These are phyloP conservation scores for Blastobotrys indianensis DNA, from an alignment of 1,139 yeast genomes.

Conservation along the genomic window DNA sequence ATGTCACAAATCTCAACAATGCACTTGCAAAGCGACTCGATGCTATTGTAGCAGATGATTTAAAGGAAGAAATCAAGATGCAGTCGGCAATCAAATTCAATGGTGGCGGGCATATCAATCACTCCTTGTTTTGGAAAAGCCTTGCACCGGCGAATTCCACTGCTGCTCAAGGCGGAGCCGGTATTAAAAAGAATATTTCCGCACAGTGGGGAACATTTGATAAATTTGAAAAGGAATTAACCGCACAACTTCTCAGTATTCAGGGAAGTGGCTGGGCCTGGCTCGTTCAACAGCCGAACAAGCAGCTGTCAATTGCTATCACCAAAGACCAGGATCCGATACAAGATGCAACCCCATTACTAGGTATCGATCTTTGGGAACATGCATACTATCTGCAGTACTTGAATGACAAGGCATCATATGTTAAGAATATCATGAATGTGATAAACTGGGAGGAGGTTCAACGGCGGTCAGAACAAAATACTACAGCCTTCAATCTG, in stretches of 20 bases:
- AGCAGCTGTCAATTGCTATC: slow-evolving; percentile 41
- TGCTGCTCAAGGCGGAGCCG: slow-evolving; percentile 54
- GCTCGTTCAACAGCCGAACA: slow-evolving; percentile 41
- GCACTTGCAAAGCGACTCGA: slow-evolving; percentile 70
- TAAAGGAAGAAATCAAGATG: slow-evolving; percentile 56
- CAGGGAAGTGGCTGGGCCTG: slow-evolving; percentile 51
- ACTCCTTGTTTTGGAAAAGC: slow-evolving; percentile 80
- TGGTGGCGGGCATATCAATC: slow-evolving; percentile 90
- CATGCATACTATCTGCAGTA: slow-evolving; percentile 48
- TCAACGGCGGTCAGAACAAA: slow-evolving; percentile 33
- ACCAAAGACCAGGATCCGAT: slow-evolving; percentile 46
- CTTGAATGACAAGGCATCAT: slow-evolving; percentile 44
- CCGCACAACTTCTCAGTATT: slow-evolving; percentile 40
- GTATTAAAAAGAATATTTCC: slow-evolving; percentile 26
- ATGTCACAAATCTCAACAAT: slow-evolving; percentile 77
- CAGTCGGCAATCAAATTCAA: slow-evolving; percentile 82
- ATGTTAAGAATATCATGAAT: slow-evolving; percentile 46
- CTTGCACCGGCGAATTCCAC: slow-evolving; percentile 64
- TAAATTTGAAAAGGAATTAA: slow-evolving; percentile 38
- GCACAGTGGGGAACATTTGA: slow-evolving; percentile 42
- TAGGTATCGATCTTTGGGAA: slow-evolving; percentile 49
- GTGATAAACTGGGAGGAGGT: slow-evolving; percentile 47
- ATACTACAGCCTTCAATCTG: background rate
- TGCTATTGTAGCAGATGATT: slow-evolving; percentile 58
- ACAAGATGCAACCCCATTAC: slow-evolving; percentile 33